Conservation (phyloP, 495 filamentous ascomycete genomes). For the Penicillium cinerascens region DNA sequence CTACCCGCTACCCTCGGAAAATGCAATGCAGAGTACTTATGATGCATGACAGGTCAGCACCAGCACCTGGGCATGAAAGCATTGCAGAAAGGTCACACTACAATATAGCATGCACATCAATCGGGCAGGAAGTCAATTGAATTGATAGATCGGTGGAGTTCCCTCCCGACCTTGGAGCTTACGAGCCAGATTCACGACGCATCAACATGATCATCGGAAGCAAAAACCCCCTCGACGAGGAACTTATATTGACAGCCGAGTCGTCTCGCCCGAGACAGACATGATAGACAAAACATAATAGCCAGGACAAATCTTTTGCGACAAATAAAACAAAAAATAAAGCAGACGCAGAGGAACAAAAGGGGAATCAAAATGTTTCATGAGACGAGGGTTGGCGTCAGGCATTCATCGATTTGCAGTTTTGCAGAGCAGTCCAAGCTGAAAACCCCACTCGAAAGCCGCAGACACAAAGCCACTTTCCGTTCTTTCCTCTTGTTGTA, state of each 20-base stretch:
- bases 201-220: conserved; percentile 1
- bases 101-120: not conserved
- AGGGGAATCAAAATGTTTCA: conserved; percentile 47
- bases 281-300: conserved; percentile 17
- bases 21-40: not conserved
- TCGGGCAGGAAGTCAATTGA: not conserved
- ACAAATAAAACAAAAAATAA: conserved; percentile 17
- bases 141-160: not conserved
- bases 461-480: conserved; percentile 17
- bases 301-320: conserved; percentile 20
- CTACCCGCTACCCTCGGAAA: not conserved
- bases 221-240: conserved; percentile 15
- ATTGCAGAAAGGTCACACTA: not conserved
- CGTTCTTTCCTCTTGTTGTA: conserved; percentile 7
- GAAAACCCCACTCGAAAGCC: conserved; percentile 13
- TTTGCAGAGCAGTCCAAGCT: not conserved
- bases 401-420: conserved; percentile 2
- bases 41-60: not conserved
- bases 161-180: not conserved
- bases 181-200: not conserved
- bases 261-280: conserved; percentile 22
- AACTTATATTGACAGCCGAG: conserved; percentile 32
- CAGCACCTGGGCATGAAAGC: not conserved
- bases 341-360: conserved; percentile 25
- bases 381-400: conserved; percentile 44